A percentile compares a stretch with the other conserved stretches of the same genome.
Evolutionary conservation across 257 asterid species (phyloP).

Genomic region (Henckelia pumila): DNA sequence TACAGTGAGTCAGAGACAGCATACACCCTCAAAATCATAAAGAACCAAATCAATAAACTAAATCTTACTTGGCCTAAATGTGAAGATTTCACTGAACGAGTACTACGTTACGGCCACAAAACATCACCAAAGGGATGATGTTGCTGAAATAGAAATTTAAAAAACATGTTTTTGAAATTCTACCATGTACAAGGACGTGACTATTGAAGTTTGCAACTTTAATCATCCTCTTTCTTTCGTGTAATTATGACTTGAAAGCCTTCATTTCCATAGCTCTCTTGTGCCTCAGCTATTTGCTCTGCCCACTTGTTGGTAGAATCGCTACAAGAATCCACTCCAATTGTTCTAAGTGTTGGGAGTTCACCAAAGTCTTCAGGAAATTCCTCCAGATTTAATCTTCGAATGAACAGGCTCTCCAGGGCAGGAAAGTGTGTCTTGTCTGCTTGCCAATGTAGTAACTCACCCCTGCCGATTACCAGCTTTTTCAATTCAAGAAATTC

Average conservation of each 20-base stretch:
- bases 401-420: neutral
- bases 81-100: too few relatives aligned
- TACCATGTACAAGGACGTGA: too few relatives aligned
- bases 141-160: too few relatives aligned
- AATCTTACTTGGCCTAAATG: too few relatives aligned
- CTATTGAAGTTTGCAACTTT: too few relatives aligned
- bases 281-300: neutral
- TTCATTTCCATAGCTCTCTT: neutral
- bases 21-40: too few relatives aligned
- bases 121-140: too few relatives aligned
- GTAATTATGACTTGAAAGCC: conserved; percentile 5
- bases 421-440: neutral
- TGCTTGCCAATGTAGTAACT: neutral
- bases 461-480: conserved; percentile 6
- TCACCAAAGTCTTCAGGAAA: conserved; percentile 15
- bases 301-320: conserved; percentile 16
- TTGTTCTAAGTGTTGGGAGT: conserved; percentile 7
- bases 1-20: too few relatives aligned
- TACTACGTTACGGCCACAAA: too few relatives aligned
- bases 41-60: too few relatives aligned
- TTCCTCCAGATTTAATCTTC: conserved; percentile 10
- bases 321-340: conserved; percentile 28
- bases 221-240: neutral
- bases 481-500: conserved; percentile 22
- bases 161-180: too few relatives aligned